Percentiles rank a stretch among this genome's conserved stretches.
These are phyloP conservation scores for Saccharomycopsis javanensis DNA, from an alignment of 805 yeast species.

Conservation along the genomic window DNA sequence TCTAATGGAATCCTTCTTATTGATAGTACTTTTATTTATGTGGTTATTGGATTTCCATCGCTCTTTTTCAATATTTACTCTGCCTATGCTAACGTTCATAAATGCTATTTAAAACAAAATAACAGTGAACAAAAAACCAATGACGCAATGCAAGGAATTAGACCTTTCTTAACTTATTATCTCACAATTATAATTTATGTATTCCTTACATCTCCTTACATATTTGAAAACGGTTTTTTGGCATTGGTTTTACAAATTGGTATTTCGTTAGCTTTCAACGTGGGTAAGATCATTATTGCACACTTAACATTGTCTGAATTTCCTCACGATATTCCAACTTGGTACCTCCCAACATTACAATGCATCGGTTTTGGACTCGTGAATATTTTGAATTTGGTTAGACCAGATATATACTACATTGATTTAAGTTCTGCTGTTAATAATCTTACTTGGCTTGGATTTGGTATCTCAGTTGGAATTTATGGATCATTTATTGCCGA, in stretches of 20 bases:
- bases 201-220: constrained; percentile 38
- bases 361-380: constrained; percentile 24
- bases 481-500: constrained; percentile 67
- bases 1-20: constrained; percentile 22
- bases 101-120: constrained; percentile 32
- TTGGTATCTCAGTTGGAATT: constrained; percentile 56
- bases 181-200: constrained; percentile 38
- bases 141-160: constrained; percentile 42
- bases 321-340: constrained; percentile 65
- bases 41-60: constrained; percentile 43
- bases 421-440: constrained; percentile 35
- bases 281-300: constrained; percentile 84
- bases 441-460: constrained; percentile 54
- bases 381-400: constrained; percentile 18
- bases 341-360: constrained; percentile 53
- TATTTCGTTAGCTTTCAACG: constrained; percentile 66
- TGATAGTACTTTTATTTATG: constrained; percentile 35
- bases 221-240: constrained; percentile 31
- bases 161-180: constrained; percentile 59
- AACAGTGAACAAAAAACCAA: constrained; percentile 21
- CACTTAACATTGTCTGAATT: constrained; percentile 74
- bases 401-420: constrained; percentile 25
- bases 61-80: constrained; percentile 55
- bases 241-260: constrained; percentile 67
- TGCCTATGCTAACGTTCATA: constrained; percentile 53